Conservation (phyloP, 2,329 filamentous ascomycete genomes). For the Alternaria brassicicola region DNA sequence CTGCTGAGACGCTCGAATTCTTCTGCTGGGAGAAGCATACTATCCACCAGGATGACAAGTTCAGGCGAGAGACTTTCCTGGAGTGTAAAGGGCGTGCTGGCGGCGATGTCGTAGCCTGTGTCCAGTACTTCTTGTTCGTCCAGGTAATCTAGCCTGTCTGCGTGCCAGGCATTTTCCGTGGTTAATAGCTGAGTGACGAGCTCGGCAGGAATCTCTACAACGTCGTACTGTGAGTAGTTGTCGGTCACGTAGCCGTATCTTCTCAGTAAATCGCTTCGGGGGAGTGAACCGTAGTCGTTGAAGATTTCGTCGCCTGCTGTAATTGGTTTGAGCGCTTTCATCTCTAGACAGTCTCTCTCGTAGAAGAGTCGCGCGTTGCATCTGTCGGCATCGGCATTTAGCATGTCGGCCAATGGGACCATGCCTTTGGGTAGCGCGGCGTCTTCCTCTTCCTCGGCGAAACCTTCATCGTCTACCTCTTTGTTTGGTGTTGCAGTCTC, state of each 20-base stretch:
- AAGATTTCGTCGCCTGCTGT: slow-evolving; percentile 75
- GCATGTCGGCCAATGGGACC: slow-evolving; percentile 87
- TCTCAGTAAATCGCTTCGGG: slow-evolving; percentile 80
- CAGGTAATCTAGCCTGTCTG: slow-evolving; percentile 58
- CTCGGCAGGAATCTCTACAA: slow-evolving; percentile 75
- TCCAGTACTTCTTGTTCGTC: slow-evolving; percentile 70
- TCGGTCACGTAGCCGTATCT: slow-evolving; percentile 87
- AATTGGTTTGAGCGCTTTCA: slow-evolving; percentile 73
- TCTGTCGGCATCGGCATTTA: slow-evolving; percentile 82
- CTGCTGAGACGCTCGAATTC: slow-evolving; percentile 52
- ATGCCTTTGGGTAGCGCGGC: slow-evolving; percentile 72
- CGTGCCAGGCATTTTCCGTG: slow-evolving; percentile 17
- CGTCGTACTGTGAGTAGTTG: slow-evolving; percentile 78
- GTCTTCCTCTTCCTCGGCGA: slow-evolving; percentile 55
- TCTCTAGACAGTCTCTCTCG: slow-evolving; percentile 66
- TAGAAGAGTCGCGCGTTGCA: slow-evolving; percentile 76
- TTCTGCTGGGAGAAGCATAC: slow-evolving; percentile 50
- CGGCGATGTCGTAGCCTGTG: slow-evolving; percentile 69
- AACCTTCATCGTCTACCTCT: slow-evolving; percentile 63
- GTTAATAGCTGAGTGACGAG: slow-evolving; percentile 52
- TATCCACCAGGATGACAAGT: slow-evolving; percentile 52
- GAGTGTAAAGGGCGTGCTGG: slow-evolving; percentile 41
- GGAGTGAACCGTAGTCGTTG: slow-evolving; percentile 87
- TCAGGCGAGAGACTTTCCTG: slow-evolving; percentile 51
- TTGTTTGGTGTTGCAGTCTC: slow-evolving; percentile 55